Percentiles rank a stretch among this genome's conserved stretches.
Evolutionary conservation across 2,329 filamentous ascomycete genomes (phyloP).

Genomic region (Alternaria sp.): DNA sequence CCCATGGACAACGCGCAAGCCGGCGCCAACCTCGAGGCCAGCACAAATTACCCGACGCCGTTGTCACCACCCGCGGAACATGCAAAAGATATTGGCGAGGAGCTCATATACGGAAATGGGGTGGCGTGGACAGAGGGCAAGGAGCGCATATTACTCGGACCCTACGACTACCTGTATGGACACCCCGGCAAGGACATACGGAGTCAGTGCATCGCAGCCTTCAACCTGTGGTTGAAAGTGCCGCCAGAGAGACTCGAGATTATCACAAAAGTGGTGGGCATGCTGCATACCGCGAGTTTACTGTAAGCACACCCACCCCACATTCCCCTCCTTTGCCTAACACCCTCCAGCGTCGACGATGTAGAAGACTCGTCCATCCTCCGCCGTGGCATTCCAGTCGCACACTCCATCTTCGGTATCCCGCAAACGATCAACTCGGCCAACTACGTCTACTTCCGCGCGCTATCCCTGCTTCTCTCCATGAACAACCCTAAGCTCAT

Average conservation of each 20-base stretch:
- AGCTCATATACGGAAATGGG: constrained; percentile 52
- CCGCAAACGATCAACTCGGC: constrained; percentile 90
- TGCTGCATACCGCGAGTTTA: constrained; percentile 84
- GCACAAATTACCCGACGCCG: constrained; percentile 38
- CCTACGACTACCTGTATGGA: constrained; percentile 79
- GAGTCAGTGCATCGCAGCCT: constrained; percentile 77
- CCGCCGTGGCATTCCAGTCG: constrained; percentile 79
- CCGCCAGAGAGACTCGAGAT: constrained; percentile 72
- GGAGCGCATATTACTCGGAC: constrained; percentile 77
- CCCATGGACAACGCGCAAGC: constrained; percentile 3
- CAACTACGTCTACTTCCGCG: constrained; percentile 87
- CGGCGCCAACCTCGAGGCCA: constrained; percentile 13
- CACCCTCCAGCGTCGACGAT: constrained; percentile 68
- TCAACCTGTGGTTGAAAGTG: constrained; percentile 81
- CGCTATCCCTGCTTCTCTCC: constrained; percentile 75
- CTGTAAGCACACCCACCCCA: constrained; percentile 53
- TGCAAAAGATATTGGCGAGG: constrained; percentile 40
- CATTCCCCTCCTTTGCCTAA: background rate
- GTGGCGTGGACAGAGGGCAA: constrained; percentile 73
- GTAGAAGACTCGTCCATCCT: constrained; percentile 82
- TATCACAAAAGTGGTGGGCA: constrained; percentile 80
- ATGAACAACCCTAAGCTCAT: constrained; percentile 72
- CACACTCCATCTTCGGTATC: constrained; percentile 83
- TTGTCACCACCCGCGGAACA: constrained; percentile 35
- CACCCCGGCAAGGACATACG: constrained; percentile 88